Conservation (phyloP, 257 asterid genomes). For the Knoxia roxburghii region DNA sequence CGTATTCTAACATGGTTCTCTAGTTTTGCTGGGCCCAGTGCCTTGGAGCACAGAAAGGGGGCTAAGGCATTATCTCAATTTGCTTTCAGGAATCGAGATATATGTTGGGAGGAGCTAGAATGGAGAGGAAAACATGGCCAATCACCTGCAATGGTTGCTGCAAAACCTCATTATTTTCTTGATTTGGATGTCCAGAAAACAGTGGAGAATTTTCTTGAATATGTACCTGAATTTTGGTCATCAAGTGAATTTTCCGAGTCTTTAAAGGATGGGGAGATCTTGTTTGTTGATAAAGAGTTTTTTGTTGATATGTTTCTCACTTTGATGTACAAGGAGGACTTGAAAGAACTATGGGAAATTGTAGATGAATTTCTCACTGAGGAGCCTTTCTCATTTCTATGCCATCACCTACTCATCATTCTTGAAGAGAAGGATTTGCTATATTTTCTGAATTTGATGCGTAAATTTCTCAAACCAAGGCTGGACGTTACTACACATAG, state of each 20-base stretch:
- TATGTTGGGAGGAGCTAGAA: constrained; percentile 98
- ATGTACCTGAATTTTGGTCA: constrained; percentile 95
- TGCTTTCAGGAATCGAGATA: constrained; percentile 88
- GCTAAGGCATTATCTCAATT: constrained; percentile 85
- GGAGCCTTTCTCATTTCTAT: constrained; percentile 75
- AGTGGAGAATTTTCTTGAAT: constrained; percentile 88
- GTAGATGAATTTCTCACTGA: constrained; percentile 65
- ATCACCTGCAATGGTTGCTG: constrained; percentile 99
- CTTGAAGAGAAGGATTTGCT: constrained; percentile 70
- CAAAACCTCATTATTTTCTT: constrained; percentile 96
- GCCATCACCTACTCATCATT: constrained; percentile 76
- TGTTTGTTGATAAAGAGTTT: constrained; percentile 51
- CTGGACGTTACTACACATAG: constrained; percentile 28
- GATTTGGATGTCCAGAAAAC: constrained; percentile 87
- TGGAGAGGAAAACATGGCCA: constrained; percentile 99
- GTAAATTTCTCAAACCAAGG: constrained; percentile 53
- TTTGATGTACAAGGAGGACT: constrained; percentile 74
- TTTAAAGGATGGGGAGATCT: constrained; percentile 73
- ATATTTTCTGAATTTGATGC: constrained; percentile 51
- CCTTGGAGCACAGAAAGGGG: constrained; percentile 69
- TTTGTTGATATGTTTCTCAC: constrained; percentile 58
- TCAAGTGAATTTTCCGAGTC: constrained; percentile 82
- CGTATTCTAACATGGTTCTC: constrained; percentile 89
- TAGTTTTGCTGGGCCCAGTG: constrained; percentile 51
- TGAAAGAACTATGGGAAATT: constrained; percentile 64